Evolutionary conservation across 805 yeast genomes (phyloP), one percentile per base, ranked within the genome.

Genomic region (Lipomyces oligophaga): DNA sequence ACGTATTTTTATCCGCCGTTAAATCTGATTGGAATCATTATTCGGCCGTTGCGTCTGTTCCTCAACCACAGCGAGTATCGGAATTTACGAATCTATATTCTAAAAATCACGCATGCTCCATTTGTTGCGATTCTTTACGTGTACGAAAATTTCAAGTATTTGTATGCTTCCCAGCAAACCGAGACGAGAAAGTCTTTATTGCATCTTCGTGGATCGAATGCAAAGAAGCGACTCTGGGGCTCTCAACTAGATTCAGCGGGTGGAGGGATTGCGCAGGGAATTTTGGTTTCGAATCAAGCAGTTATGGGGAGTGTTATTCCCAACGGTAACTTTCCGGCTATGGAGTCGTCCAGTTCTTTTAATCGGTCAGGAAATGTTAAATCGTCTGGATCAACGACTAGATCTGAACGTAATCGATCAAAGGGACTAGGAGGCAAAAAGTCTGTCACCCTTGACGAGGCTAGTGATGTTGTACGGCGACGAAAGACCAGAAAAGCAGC

Each of bases 1-100:
- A 61, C 64, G 1, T 63, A 63, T 37, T 61, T 61, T 38, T 63
- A 62, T 34, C 67, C 67, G 3, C 67, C 67, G 19, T 41, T 63
- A 25, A 63, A 63, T 43, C 47, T 63, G 26, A 46, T 47, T 30
- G 59, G 58, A n/a, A 35, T 63, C 26, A 27, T 60, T 5, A 47
- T 63, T 34, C 54, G 66, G 19, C 67, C 66, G 10, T 38, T 63
- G 13, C 45, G 63, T 7, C 42, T 59, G 34, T 34, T 59, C 16
- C 38, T 63, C 20, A 41, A 36, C 15, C 61, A 60, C 40, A 45
- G 43, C 31, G 57, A 48, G 35, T 61, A 63, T 49, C 58, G 62
- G 15, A 34, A 34, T 18, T 26, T 61, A 30, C 59, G 66, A 8
- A 56, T 63, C 22, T 34, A 28, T 8, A 45, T 62, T 10, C 53